Conservation (phyloP, 2,329 filamentous ascomycete genomes). For the Alternaria dauci region DNA sequence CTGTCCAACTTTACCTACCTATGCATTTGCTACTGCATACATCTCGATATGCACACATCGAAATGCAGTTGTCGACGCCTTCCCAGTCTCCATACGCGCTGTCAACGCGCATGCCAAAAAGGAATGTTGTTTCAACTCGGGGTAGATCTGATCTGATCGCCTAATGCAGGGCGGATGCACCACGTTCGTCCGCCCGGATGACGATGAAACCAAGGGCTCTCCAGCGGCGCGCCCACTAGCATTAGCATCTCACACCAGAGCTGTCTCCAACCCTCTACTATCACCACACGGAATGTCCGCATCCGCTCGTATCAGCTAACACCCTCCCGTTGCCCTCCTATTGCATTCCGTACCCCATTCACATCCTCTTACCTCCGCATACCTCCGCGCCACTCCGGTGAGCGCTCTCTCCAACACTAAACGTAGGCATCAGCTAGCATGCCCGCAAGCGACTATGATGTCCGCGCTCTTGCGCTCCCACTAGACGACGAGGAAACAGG, state of each 20-base stretch:
- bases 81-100: neutral
- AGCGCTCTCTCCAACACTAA: neutral
- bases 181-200: slow-evolving; percentile 25
- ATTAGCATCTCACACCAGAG: slow-evolving; percentile 24
- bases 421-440: slow-evolving; percentile 32
- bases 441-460: slow-evolving; percentile 58
- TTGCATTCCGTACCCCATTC: neutral
- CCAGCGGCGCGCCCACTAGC: slow-evolving; percentile 14
- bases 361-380: slow-evolving; percentile 10
- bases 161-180: slow-evolving; percentile 23
- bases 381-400: slow-evolving; percentile 26
- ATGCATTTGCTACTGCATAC: neutral
- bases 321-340: neutral
- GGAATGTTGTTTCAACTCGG: slow-evolving; percentile 1
- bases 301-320: slow-evolving; percentile 10
- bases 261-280: slow-evolving; percentile 1
- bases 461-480: slow-evolving; percentile 63
- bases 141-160: slow-evolving; percentile 7
- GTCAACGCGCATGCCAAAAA: neutral
- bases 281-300: slow-evolving; percentile 21
- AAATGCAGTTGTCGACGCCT: neutral
- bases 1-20: neutral
- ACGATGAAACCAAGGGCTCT: slow-evolving; percentile 32
- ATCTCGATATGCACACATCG: neutral
- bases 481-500: slow-evolving; percentile 59